Evolutionary conservation across 1,139 yeast genomes (phyloP), one percentile per base, ranked within the genome.

Genomic region (Citeromyces hawaiiensis): DNA sequence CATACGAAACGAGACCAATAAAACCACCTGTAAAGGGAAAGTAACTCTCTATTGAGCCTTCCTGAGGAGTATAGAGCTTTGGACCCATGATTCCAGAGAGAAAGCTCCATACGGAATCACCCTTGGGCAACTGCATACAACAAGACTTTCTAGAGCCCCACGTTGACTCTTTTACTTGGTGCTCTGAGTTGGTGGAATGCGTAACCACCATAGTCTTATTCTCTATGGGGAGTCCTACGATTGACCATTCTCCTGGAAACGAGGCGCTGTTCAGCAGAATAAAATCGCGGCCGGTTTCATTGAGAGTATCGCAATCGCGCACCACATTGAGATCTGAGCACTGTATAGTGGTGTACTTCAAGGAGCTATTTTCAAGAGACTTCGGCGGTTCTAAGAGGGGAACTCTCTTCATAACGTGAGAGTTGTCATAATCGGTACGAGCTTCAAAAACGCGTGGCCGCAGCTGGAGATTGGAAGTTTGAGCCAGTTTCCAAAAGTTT

Each of bases 11-110:
- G 37, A 83, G 64, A 1, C 99, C 99, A 45, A 87, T 63, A 30
- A 82, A 67, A 0, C 99, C 99, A 17, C 98, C 98, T 43, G 77
- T 64, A 53, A 93, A 93, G 1, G 95, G 94, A 35, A 82, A 60
- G 1, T 57, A 46, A 1, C 42, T 39, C 40, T 48, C 45, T 2
- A 50, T 51, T 2, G 57, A 45, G 11, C 42, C 42, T 19, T 48
- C 45, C 7, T 41, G 44, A 30, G 55, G 57, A 4, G 35, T 36
- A 9, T 40, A 17, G 18, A 34, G 39, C 43, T 46, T 57, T 32
- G 40, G 47, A 40, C 39, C 46, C 37, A 49, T 53, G 36, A 49
- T 49, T n/a, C 59, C 55, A 4, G 55, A 50, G 82, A 83, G 76
- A 40, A 61, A 68, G 4, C 59, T 52, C 81, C 83, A 79, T 3